Base-by-base conservation (phyloP, 495 filamentous ascomycete genomes). In the Talaromyces borbonicus region DNA sequence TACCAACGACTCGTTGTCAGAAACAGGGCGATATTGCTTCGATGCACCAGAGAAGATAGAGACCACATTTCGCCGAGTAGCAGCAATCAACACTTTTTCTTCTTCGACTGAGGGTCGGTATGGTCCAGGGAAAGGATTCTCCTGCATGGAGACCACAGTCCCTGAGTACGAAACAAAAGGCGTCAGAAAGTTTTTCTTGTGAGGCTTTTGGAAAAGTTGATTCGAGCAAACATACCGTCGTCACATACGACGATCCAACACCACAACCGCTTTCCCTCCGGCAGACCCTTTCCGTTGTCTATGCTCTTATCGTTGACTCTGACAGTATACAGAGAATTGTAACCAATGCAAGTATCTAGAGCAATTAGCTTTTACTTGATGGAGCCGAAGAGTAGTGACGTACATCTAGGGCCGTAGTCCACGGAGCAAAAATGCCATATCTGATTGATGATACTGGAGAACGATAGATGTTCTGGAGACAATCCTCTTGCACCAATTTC, bases 221-320 rank as follows among this genome's bases (percentile, higher is more conserved):
- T n/a, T n/a, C n/a, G 23, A 7, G 14, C 14, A 1, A 42, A 14
- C 29, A 18, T 69, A 83, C 81, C 79, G 59, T 92, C 85, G 58
- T 84, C 74, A 55, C 81, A 88, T n/a, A 90, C 56, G n/a, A 87
- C 63, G 8, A 92, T 59, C 87, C 87, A 93, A 24, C 78, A 80
- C 84, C 85, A 94, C 22, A 84, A 52, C 24, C 82, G 60, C 48
- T 60, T 74, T 9, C 79, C 83, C 16, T 79, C 67, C 1, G 82
- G 82, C 20, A 82, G 61, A 33, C 67, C 68, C 42, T 73, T 63
- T 5, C 60, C 61, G 49, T 68, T 65, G 5, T 55, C 38, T 23
- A 55, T 45, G 42, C 35, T 22, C 25, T 57, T 56, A 14, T 63
- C 49, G 8, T 57, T 52, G n/a, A 49, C 19, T 8, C 63, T 66